Base-by-base conservation (phyloP, 2,329 filamentous ascomycete genomes). In the Teratosphaeria pseudoeucalypti region DNA sequence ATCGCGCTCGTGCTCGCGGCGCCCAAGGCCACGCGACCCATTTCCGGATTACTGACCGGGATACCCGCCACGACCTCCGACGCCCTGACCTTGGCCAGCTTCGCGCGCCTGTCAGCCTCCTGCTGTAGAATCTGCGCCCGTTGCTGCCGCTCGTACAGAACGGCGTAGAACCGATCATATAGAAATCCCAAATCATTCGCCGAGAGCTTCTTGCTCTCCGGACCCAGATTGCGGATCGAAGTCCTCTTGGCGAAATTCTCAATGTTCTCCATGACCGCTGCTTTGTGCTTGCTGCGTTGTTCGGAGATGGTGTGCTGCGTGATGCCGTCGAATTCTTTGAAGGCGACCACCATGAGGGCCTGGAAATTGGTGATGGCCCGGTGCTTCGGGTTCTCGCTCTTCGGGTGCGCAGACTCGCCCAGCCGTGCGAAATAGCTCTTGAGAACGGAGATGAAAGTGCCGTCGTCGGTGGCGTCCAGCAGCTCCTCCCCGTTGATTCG, bases 291-390 rank as follows among this genome's bases (percentile, higher is more conserved):
- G 49, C 89, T 81, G 26, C 94, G 86, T 70, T 95, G 82, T 65
- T 97, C 94, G 0, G 88, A 88, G 62, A 99, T 92, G 56, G 87
- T 96, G 70, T 85, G 87, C 71, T 99, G 92, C 0, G 94, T 99
- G 66, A 99, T 96, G 49, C 87, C 90, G 0, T 92, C 88, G 71
- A 99, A 99, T 71, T 99, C 94, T 67, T 96, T 97, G 77, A 99
- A 99, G 0, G 94, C 94, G 23, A 97, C 94, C 2, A 99, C 94
- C 92, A 99, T 97, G 60, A 99, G 83, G 73, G 97, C 94, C 70
- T 99, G 94, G 72, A 99, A 99, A 54, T 90, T 85, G 6, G 95
- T 99, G 58, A 99, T 94, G 0, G 92, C 90, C 57, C 92, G 84
- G 57, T 97, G 79, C 76, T 97, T 99, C 2, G 92, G 86, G 64